Evolutionary conservation across 2,329 filamentous ascomycete species (phyloP).

Genomic region (Sarocladium kiliense): DNA sequence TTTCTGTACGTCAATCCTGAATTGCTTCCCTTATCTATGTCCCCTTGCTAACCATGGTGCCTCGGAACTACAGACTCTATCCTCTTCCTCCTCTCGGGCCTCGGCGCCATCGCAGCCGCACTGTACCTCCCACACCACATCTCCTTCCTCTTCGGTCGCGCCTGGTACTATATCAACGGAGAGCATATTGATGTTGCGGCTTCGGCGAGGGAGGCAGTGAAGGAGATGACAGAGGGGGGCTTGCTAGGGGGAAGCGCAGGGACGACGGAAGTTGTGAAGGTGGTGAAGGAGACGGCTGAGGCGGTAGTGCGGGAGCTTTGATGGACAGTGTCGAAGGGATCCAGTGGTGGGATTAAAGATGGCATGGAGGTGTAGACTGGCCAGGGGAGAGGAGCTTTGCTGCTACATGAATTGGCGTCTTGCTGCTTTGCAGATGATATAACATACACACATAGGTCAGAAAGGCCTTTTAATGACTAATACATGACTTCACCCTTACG

Average conservation of each 20-base stretch:
- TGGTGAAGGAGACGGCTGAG: conserved; percentile 19
- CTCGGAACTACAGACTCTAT: no score
- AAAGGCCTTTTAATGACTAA: conserved; percentile 14
- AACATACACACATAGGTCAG: conserved; percentile 9
- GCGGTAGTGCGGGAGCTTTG: conserved; percentile 29
- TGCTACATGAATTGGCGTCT: not conserved
- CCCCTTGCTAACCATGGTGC: no score
- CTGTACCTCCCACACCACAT: conserved; percentile 94
- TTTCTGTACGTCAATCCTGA: conserved; percentile 65
- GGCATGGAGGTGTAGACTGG: not conserved
- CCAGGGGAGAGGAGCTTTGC: not conserved
- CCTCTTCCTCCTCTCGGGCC: conserved; percentile 81
- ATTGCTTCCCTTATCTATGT: conserved; percentile 37
- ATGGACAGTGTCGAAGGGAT: not conserved
- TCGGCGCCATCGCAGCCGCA: conserved; percentile 79
- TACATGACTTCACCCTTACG: conserved; percentile 5
- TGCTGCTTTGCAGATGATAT: conserved; percentile 1
- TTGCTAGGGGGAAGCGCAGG: conserved; percentile 18
- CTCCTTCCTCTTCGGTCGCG: conserved; percentile 72
- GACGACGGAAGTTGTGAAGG: conserved; percentile 16
- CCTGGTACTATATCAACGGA: conserved; percentile 93
- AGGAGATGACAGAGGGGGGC: conserved; percentile 24
- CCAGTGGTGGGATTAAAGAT: not conserved
- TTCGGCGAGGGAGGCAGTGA: conserved; percentile 26
- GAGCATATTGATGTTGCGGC: conserved; percentile 55